phyloP scores from a whole-genome alignment of 768 basidiomycete species.

The Phlegmacium glaucopus region DNA sequence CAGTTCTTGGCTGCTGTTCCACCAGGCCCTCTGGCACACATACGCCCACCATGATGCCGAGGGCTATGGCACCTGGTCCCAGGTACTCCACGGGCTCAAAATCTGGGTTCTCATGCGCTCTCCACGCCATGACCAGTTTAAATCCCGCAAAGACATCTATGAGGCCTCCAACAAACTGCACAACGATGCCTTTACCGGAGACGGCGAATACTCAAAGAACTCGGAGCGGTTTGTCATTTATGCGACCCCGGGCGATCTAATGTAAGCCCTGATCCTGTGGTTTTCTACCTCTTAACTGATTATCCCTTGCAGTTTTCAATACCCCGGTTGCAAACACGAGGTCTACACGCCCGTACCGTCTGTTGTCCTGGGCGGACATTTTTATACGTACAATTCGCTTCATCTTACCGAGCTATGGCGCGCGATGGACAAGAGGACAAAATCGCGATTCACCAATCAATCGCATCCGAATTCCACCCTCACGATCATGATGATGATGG shows the following conservation, averaged over 20 bases:
- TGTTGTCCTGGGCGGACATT: background rate
- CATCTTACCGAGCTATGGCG: background rate
- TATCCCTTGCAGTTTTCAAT: background rate
- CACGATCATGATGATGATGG: background rate
- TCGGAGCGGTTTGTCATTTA: background rate
- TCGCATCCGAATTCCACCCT: background rate
- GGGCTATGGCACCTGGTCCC: constrained; percentile 2
- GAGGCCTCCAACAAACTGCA: background rate
- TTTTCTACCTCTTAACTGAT: background rate
- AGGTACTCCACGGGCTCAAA: background rate
- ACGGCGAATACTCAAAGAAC: background rate
- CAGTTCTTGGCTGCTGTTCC: background rate
- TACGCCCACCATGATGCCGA: constrained; percentile 1
- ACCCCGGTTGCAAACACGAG: background rate
- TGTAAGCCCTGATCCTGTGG: background rate
- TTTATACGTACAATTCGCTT: background rate
- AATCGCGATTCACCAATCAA: background rate
- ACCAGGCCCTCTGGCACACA: background rate
- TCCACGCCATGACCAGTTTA: background rate
- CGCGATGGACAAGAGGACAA: background rate
- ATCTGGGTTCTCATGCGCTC: background rate
- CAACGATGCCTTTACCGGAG: no score
- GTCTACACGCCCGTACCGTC: background rate
- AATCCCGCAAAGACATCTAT: no score
- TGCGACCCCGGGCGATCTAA: background rate